phyloP scores from a whole-genome alignment of 768 basidiomycete species.

The Podaxis pistillaris region DNA sequence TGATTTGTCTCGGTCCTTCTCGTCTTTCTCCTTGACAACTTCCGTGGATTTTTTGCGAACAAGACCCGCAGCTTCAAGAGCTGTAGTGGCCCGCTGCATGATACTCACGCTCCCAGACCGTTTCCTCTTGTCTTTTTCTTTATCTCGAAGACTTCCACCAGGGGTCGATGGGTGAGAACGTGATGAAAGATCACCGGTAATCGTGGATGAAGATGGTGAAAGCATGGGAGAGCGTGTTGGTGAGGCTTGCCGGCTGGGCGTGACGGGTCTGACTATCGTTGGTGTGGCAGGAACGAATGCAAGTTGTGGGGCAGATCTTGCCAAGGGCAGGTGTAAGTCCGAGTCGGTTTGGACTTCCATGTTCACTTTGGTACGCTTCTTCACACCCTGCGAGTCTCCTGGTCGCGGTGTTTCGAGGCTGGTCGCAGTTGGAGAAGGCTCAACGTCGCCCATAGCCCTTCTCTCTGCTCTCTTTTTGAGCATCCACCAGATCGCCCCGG shows the following conservation, averaged over 20 bases:
- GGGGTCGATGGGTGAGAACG: slow-evolving; percentile 74
- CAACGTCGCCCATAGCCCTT: slow-evolving; percentile 37
- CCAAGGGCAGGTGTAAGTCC: slow-evolving; percentile 16
- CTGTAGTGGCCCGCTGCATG: slow-evolving; percentile 93
- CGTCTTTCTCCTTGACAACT: slow-evolving; percentile 57
- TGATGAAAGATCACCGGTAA: slow-evolving; percentile 46
- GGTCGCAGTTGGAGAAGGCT: slow-evolving; percentile 18
- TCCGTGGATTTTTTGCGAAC: slow-evolving; percentile 83
- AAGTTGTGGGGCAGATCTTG: slow-evolving; percentile 50
- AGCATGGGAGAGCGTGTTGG: slow-evolving; percentile 51
- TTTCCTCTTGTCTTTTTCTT: slow-evolving; percentile 59
- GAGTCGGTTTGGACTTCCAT: slow-evolving; percentile 49
- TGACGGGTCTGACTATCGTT: slow-evolving; percentile 45
- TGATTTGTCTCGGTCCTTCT: slow-evolving; percentile 34
- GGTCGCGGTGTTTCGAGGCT: slow-evolving; percentile 18
- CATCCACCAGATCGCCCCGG: slow-evolving; percentile 97
- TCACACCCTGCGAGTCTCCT: slow-evolving; percentile 23
- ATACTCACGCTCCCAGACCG: slow-evolving; percentile 92
- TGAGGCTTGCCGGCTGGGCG: slow-evolving; percentile 53
- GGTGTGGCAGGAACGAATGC: slow-evolving; percentile 80
- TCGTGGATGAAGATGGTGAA: slow-evolving; percentile 52
- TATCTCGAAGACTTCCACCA: slow-evolving; percentile 56
- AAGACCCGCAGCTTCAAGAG: slow-evolving; percentile 80
- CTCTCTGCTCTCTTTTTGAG: slow-evolving; percentile 77
- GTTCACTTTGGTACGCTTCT: slow-evolving; percentile 31